These are phyloP conservation scores for Penicillium sp. DNA, from an alignment of 2,329 filamentous ascomycete genomes.

Conservation along the genomic window DNA sequence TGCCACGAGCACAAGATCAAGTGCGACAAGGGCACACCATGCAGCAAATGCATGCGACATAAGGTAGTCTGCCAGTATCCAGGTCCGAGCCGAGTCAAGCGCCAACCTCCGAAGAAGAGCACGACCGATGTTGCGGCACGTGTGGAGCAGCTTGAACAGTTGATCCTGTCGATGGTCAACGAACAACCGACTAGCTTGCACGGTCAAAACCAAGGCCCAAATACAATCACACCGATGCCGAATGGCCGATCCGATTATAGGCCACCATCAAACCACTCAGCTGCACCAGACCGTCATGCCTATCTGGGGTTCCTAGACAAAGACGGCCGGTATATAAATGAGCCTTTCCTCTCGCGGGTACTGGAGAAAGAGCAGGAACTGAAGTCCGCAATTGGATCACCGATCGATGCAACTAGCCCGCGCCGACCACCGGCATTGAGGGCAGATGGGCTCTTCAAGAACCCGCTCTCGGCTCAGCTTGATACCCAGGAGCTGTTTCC, in stretches of 20 bases:
- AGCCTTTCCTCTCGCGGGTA: slow-evolving; percentile 27
- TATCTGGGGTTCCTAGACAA: slow-evolving; percentile 23
- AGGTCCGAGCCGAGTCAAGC: slow-evolving; percentile 22
- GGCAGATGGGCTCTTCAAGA: slow-evolving; percentile 26
- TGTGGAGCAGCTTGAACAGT: slow-evolving; percentile 26
- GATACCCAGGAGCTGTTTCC: slow-evolving; percentile 22
- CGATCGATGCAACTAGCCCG: slow-evolving; percentile 3
- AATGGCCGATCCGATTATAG: not conserved
- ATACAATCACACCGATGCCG: not conserved
- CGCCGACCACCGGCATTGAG: slow-evolving; percentile 15
- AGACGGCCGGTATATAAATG: slow-evolving; percentile 34
- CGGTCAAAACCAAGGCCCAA: not conserved
- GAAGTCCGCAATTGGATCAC: slow-evolving; percentile 24
- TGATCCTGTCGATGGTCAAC: slow-evolving; percentile 15
- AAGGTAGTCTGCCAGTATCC: slow-evolving; percentile 28
- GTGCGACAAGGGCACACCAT: slow-evolving; percentile 28
- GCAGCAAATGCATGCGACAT: slow-evolving; percentile 22
- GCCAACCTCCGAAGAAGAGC: slow-evolving; percentile 19
- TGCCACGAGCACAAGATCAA: slow-evolving; percentile 34
- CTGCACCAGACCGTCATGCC: not conserved
- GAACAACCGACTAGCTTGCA: not conserved
- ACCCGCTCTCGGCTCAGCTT: slow-evolving; percentile 15
- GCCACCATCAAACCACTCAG: not conserved
- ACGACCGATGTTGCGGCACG: slow-evolving; percentile 23
- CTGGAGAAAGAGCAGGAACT: slow-evolving; percentile 31